Percentiles rank a stretch among this genome's conserved stretches.
phyloP scores from a whole-genome alignment of 225 moss, liverwort and hornwort genomes.

The Sphagnum contortum region DNA sequence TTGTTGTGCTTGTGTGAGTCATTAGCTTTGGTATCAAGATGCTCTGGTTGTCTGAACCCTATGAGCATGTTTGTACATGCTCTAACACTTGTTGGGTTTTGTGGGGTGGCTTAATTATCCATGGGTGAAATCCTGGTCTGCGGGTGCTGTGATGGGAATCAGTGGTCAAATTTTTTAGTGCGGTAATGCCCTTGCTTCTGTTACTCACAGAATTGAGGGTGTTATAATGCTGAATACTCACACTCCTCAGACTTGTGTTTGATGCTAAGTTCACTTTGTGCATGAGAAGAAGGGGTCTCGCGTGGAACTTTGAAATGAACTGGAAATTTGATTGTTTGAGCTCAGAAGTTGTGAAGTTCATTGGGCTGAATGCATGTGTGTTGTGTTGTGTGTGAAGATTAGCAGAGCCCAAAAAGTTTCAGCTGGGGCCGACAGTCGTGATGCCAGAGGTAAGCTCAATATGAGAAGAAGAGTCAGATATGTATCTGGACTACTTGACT shows the following conservation, averaged over 20 bases:
- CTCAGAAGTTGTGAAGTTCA: background rate
- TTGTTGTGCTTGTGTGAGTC: conserved; percentile 7
- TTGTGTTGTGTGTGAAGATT: conserved; percentile 34
- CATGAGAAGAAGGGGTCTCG: too few species aligned
- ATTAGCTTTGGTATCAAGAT: background rate
- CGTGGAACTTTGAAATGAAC: too few species aligned
- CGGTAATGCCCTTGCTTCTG: conserved; percentile 24
- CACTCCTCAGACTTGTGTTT: background rate
- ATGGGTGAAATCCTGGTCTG: too few species aligned
- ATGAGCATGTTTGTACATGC: too few species aligned
- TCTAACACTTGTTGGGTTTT: background rate
- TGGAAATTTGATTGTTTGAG: background rate
- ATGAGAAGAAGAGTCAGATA: too few species aligned
- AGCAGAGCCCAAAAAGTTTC: conserved; percentile 94
- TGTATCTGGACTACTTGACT: too few species aligned
- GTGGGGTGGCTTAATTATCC: background rate
- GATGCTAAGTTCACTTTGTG: too few species aligned
- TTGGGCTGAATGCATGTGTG: background rate
- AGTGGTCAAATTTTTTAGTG: conserved; percentile 93
- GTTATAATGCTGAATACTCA: background rate
- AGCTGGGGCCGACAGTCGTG: conserved; percentile 48
- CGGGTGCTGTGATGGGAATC: conserved; percentile 7
- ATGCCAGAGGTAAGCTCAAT: conserved; percentile 36
- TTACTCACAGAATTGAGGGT: background rate
- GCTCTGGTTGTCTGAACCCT: too few species aligned